These are phyloP conservation scores for Paspalum notatum DNA, from an alignment of 176 grass and related monocot genomes.

Conservation along the genomic window DNA sequence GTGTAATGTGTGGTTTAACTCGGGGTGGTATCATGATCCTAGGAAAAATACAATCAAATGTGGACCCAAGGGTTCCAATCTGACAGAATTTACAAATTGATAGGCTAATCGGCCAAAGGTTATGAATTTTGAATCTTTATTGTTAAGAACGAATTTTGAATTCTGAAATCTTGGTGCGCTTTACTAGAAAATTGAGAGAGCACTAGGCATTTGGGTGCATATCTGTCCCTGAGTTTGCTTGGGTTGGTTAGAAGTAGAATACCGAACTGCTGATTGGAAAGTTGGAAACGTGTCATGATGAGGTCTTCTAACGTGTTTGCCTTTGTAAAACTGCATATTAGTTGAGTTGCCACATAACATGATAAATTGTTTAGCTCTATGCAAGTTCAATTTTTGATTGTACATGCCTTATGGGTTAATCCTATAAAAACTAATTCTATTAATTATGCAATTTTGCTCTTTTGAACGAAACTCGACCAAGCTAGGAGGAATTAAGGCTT, in stretches of 20 bases:
- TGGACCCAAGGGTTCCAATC: no score
- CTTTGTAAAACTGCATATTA: no score
- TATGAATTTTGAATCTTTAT: no score
- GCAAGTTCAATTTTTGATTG: not conserved
- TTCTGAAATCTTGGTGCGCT: not conserved
- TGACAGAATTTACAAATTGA: no score
- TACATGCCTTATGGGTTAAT: not conserved
- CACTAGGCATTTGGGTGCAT: not conserved
- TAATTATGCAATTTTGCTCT: not conserved
- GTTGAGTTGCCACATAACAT: no score
- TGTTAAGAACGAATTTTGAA: no score
- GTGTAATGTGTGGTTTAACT: not conserved
- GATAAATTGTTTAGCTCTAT: not conserved
- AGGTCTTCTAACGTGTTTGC: not conserved
- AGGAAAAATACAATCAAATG: no score
- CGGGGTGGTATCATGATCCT: no score
- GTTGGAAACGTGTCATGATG: not conserved
- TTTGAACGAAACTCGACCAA: not conserved
- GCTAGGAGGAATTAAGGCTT: not conserved
- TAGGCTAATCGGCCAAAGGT: no score
- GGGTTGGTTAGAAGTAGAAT: not conserved
- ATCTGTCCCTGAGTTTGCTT: not conserved
- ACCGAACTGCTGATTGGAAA: not conserved
- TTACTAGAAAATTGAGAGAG: not conserved
- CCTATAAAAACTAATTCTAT: not conserved